Evolutionary conservation across 495 filamentous ascomycete species (phyloP), one percentile per base, ranked within the genome.

Genomic region (Tuber calosporum): DNA sequence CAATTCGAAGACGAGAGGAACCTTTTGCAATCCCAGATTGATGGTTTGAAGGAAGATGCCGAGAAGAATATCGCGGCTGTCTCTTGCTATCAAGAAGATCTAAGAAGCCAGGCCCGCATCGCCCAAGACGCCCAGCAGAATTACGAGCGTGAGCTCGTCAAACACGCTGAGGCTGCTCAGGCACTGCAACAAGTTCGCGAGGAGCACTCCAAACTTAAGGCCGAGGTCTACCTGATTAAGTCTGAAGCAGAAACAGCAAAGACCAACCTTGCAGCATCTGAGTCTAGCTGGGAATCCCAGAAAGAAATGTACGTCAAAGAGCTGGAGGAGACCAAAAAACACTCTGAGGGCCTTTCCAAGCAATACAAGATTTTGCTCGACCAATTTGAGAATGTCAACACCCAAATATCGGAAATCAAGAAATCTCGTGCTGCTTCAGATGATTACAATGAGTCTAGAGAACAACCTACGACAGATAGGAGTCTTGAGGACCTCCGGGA

Each of bases 81-180:
- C n/a, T 86, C 89, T 71, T 92, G 90, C 82, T 91, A 95, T 80
- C 92, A 94, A 82, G 91, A 94, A 71, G 94, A 98, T 78, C 85
- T 98, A 30, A 93, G 94, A 70, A 91, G 91, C 1, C 96, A 99
- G 83, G 93, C 94, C 36, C 90, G 93, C 37, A 99, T 99, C 81
- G 91, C 96, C 4, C 88, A 92, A 71, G 91, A 92, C 80, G 93
- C 95, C 9, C 96, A 98, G 81, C 90, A 96, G 76, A 93, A 94
- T 74, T 99, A 99, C 78, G 96, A 99, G 81, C 88, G 87, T 69
- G 96, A 98, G 78, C 86, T 98, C 1, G 88, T 97, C 78, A 96
- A 94, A 82, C 96, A 99, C 81, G 94, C 93, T 4, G 93, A 97
- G 74, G 94, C 96, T 22, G 92, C 94, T 1, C 92, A 93, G 83